phyloP scores from a whole-genome alignment of 2,329 filamentous ascomycete species.

The Epichloe aotearoae region DNA sequence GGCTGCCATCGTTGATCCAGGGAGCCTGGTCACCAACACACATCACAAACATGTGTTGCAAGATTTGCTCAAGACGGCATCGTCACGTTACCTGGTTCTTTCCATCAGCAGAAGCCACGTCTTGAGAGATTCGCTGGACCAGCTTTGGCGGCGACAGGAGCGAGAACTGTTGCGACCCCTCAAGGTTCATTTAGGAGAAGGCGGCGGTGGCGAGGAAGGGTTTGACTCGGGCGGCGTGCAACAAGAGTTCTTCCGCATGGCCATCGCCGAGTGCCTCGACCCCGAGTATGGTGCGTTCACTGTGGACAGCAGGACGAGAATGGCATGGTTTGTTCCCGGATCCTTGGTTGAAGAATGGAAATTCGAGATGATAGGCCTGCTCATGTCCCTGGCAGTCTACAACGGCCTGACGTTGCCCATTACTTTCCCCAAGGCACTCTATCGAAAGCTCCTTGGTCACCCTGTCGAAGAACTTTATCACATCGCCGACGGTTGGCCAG shows the following conservation, averaged over 20 bases:
- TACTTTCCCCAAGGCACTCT: constrained; percentile 75
- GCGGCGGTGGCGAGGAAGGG: constrained; percentile 73
- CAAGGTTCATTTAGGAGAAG: constrained; percentile 76
- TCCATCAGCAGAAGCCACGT: constrained; percentile 55
- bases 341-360: constrained; percentile 77
- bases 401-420: constrained; percentile 87
- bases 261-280: constrained; percentile 66
- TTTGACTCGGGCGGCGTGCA: constrained; percentile 92
- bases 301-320: constrained; percentile 59
- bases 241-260: constrained; percentile 86
- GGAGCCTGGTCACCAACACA: constrained; percentile 40
- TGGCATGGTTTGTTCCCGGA: constrained; percentile 79
- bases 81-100: constrained; percentile 58
- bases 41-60: constrained; percentile 49
- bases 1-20: constrained; percentile 39
- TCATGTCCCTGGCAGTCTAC: constrained; percentile 84
- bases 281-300: constrained; percentile 71
- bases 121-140: constrained; percentile 65
- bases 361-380: constrained; percentile 74
- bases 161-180: constrained; percentile 73
- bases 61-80: constrained; percentile 50
- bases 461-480: constrained; percentile 59
- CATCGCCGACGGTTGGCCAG: constrained; percentile 80
- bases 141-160: constrained; percentile 76
- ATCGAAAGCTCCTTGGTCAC: constrained; percentile 61